Conservation (phyloP, 1,284 basidiomycete species). For the Veloboletus limbatus region DNA sequence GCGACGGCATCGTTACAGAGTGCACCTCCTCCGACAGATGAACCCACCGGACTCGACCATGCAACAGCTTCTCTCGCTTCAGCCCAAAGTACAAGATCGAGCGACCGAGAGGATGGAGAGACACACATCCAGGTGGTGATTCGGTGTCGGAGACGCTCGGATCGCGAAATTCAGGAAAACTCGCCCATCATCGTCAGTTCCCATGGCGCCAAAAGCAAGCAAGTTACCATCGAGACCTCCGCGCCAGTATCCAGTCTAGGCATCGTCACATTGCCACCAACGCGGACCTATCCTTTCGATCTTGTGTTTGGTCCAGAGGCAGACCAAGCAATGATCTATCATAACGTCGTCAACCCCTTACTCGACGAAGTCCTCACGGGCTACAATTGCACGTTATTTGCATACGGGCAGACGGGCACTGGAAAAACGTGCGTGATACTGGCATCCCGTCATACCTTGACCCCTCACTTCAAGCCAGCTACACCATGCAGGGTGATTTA, state of each 20-base stretch:
- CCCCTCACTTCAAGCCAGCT: constrained; percentile 44
- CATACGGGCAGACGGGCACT: constrained; percentile 98
- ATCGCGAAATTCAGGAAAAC: constrained; percentile 77
- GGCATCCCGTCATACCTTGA: constrained; percentile 1
- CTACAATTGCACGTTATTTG: constrained; percentile 98
- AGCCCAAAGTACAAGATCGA: constrained; percentile 14
- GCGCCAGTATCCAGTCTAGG: constrained; percentile 63
- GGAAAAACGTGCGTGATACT: constrained; percentile 91
- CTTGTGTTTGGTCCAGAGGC: constrained; percentile 96
- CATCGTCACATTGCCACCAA: constrained; percentile 62
- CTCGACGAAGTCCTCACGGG: constrained; percentile 91
- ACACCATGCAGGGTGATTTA: constrained; percentile 95
- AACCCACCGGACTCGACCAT: constrained; percentile 21
- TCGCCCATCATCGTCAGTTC: constrained; percentile 83
- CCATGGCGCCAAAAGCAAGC: constrained; percentile 66
- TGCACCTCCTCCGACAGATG: constrained; percentile 13
- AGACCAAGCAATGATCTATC: constrained; percentile 92
- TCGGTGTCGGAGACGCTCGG: constrained; percentile 78
- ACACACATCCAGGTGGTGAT: constrained; percentile 91
- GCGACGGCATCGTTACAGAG: constrained; percentile 17
- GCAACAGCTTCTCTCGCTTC: constrained; percentile 23
- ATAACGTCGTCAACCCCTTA: constrained; percentile 91
- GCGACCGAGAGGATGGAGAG: constrained; percentile 47
- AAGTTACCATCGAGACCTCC: constrained; percentile 78
- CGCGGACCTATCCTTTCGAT: constrained; percentile 88